Base-by-base conservation (phyloP, 495 filamentous ascomycete genomes). In the Hypoxylon rickii region DNA sequence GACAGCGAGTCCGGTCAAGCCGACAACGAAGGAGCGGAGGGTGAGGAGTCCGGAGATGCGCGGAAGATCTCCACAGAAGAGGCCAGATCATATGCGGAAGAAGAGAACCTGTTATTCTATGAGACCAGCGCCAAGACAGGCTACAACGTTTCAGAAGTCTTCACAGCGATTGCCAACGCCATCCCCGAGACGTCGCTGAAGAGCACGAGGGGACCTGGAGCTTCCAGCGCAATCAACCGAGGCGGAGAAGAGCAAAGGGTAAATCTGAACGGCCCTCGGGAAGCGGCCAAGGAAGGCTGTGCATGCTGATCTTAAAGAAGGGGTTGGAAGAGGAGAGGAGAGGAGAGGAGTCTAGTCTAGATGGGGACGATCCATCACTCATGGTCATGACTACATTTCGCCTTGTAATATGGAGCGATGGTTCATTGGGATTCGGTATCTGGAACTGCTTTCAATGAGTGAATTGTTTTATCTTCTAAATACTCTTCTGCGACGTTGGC, bases 61-160 rank as follows among this genome's bases (percentile, higher is more conserved):
- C 79, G 92, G 42, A 96, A 95, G 70, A 84, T 98, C 3, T 83
- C 86, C 21, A 93, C 87, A 12, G 83, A 86, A 36, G 91, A 96
- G 73, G 94, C 92, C n/a, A 90, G 86, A 75, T 73, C 83, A 26
- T 97, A 97, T 76, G 95, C 94, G 10, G 91, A 97, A 45, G 93
- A 97, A 69, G 94, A 98, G 73, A 82, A 86, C 16, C 74, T 97
- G 43, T 68, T 98, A 61, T 98, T 97, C 76, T 98, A 96, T 64
- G 94, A 98, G 79, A 98, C 94, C 16, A 96, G 90, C 61, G 94
- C 94, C 36, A 98, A 98, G 83, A 92, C 92, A 2, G 95, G 94
- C 8, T 77, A 85, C 58, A 96, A 96, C 71, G 94, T 98, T 22
- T 83, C 87, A 57, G 92, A 94, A 59, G 94, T 98, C 17, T 98